Base-by-base conservation (phyloP, 2,329 filamentous ascomycete genomes). In the Fusarium mexicanum region DNA sequence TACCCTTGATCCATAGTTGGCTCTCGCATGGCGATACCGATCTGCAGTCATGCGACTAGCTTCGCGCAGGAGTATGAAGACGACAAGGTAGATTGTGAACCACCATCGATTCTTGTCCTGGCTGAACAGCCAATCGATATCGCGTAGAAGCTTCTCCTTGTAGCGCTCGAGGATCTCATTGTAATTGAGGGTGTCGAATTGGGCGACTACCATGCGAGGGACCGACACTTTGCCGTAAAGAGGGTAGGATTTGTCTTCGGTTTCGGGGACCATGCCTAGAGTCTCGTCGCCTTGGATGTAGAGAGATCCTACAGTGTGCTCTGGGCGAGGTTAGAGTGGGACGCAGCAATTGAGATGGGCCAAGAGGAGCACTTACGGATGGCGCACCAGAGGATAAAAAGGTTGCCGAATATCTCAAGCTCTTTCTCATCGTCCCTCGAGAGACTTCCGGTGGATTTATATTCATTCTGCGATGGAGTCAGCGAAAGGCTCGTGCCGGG, bases 361-460 rank as follows among this genome's bases (percentile, higher is more conserved):
- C 35, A 29, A 17, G 29, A 6, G 33, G 48, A 43, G 38, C 17
- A 81, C 86, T 76, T 74, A 88, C 87, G 81, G 17, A 84, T 83
- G 7, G 84, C 84, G 71, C 87, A 86, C 84, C 86, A 87, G 3
- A 88, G 72, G 11, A 78, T 76, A 29, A 88, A 84, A 8, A 86
- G 79, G 16, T 83, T 82, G 3, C 69, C 64, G n/a, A 88, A 64
- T 8, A 88, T 81, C 2, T 73, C 61, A 35, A 80, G 78, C 41
- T 85, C 81, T 20, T 75, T 68, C 26, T 76, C 67, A 5, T 74
- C 70, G 1, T 79, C 64, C 6, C 5, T 22, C 8, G 46, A 24
- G 33, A 51, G 55, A 17, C 38, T 16, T 16, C 48, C 46, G 6
- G 24, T 33, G 5, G 4, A 20, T 29, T 17, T 46, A 2, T 57